Conservation (phyloP, 2,329 filamentous ascomycete species). For the Ophiocordyceps camponoti-saundersi region DNA sequence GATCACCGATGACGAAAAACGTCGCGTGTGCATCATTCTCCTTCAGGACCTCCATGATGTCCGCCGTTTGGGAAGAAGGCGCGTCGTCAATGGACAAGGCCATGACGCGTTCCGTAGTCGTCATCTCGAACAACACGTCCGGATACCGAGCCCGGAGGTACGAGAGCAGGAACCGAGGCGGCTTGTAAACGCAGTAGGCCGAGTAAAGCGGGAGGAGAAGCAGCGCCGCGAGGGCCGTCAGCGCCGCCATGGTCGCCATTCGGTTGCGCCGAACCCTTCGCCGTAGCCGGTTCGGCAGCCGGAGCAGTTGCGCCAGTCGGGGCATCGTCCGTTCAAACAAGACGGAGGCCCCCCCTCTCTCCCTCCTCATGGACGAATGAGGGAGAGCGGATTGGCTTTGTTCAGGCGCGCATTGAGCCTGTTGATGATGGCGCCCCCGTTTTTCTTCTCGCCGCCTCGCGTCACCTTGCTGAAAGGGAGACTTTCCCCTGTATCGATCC, state of each 20-base stretch:
- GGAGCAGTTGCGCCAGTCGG: conserved; percentile 27
- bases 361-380: background rate
- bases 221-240: conserved; percentile 11
- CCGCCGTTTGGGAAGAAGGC: conserved; percentile 53
- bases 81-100: conserved; percentile 81
- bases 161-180: conserved; percentile 51
- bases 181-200: conserved; percentile 65
- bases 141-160: conserved; percentile 59
- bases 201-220: conserved; percentile 21
- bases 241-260: conserved; percentile 30
- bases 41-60: conserved; percentile 52
- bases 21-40: conserved; percentile 56
- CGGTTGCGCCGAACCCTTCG: conserved; percentile 40
- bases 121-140: conserved; percentile 60
- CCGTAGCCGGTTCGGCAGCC: conserved; percentile 37
- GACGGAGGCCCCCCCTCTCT: no score
- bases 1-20: conserved; percentile 76
- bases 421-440: background rate
- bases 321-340: conserved; percentile 12
- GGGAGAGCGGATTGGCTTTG: background rate
- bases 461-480: background rate
- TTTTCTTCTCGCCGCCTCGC: no score
- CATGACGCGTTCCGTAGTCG: conserved; percentile 40
- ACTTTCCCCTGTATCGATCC: background rate
- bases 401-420: background rate